Evolutionary conservation across 192 early-diverging fungal species (phyloP).

Genomic region (Coemansia sp.): DNA sequence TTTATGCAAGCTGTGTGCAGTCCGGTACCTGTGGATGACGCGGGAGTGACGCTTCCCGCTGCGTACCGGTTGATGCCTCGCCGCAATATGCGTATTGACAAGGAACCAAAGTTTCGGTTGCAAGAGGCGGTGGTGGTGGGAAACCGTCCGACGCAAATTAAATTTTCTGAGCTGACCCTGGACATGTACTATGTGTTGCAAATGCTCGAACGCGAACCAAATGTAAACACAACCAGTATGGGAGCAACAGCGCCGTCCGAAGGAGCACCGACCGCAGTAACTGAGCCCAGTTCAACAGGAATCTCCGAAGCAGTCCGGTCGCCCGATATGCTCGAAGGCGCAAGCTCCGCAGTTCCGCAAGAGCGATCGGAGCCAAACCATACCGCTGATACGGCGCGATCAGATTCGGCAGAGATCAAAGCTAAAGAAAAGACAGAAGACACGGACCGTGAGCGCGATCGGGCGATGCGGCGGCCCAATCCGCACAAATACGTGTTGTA

Average conservation of each 20-base stretch:
- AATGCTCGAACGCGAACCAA: constrained; percentile 69
- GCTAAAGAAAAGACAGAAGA: not conserved
- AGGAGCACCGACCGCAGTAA: constrained; percentile 6
- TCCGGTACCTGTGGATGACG: constrained; percentile 36
- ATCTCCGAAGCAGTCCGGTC: constrained; percentile 5
- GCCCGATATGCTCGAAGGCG: constrained; percentile 5
- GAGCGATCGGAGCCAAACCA: not conserved
- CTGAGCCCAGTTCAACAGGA: constrained; percentile 20
- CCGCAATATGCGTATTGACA: constrained; percentile 20
- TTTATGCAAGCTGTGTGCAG: constrained; percentile 76
- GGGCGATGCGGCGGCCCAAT: constrained; percentile 54
- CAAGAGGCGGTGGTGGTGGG: constrained; percentile 97
- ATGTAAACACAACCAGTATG: not conserved
- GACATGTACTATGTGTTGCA: constrained; percentile 97
- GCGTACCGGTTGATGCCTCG: constrained; percentile 26
- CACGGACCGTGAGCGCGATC: constrained; percentile 22
- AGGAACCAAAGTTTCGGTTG: constrained; percentile 52
- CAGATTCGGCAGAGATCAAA: not conserved
- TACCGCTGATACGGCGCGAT: not conserved
- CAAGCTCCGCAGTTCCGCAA: not conserved
- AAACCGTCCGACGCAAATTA: constrained; percentile 93
- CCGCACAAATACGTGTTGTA: constrained; percentile 95
- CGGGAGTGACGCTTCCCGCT: constrained; percentile 23
- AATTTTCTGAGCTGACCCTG: constrained; percentile 93
- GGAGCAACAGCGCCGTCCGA: not conserved